Conservation (phyloP, 495 filamentous ascomycete genomes). For the Aspergillus cavernicola region DNA sequence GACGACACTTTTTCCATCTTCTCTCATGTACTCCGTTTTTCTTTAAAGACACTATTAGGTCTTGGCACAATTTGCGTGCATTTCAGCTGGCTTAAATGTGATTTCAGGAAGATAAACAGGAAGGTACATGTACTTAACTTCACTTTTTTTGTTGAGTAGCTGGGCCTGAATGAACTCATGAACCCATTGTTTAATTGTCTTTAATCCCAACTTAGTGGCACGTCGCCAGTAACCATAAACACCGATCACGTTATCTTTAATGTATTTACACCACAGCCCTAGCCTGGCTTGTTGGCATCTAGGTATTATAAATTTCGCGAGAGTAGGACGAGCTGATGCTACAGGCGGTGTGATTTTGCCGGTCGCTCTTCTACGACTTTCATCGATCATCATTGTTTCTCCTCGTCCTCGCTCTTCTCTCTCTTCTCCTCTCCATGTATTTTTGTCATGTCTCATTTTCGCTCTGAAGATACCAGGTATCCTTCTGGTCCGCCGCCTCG, state of each 20-base stretch:
- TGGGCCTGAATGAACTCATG: neutral
- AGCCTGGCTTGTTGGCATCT: no score
- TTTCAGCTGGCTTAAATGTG: neutral
- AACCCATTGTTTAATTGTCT: neutral
- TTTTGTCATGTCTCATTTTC: conserved; percentile 31
- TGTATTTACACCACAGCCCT: no score
- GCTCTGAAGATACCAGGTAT: conserved; percentile 28
- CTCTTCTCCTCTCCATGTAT: conserved; percentile 9
- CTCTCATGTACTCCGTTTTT: neutral
- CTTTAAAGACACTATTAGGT: neutral
- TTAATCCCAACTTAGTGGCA: neutral
- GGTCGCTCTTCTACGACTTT: neutral
- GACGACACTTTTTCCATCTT: neutral
- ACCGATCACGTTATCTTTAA: neutral
- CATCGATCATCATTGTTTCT: neutral
- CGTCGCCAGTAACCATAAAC: neutral
- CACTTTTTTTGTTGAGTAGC: neutral
- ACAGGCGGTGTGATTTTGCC: neutral
- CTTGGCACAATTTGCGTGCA: neutral
- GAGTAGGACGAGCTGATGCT: no score
- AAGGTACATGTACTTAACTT: neutral
- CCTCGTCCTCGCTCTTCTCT: conserved; percentile 6
- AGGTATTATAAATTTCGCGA: no score
- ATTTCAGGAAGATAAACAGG: neutral
- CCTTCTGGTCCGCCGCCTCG: conserved; percentile 23